Evolutionary conservation across 148 eudicot species (phyloP), one percentile per base, ranked within the genome.

Genomic region (Bassia scoparia): DNA sequence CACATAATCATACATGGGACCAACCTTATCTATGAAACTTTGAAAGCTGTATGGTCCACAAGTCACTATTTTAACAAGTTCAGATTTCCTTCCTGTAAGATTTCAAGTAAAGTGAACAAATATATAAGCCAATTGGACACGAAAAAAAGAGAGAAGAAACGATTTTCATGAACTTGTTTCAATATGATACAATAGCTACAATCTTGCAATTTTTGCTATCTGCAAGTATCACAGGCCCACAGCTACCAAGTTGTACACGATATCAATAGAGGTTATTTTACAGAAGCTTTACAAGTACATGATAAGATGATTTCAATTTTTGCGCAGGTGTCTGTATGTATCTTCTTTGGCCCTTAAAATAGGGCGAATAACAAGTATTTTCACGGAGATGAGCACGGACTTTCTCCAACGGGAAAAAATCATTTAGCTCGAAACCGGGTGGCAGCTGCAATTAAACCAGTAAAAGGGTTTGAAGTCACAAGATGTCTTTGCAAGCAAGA

Each of bases 271-370:
- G 31, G 37, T 26, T 24, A 34, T 64, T 61, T 26, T 64, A 63
- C 31, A 37, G 30, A 58, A 43, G 33, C 34, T 63, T 75, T 37
- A 76, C 67, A 63, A 41, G 44, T 63, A 49, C 80, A 63, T 17
- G 75, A 70, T n/a, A 15, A 63, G 50, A 55, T 20, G 29, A 33
- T n/a, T n/a, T 17, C 23, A 23, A 52, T 18, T 17, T 53, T 64
- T n/a, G n/a, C n/a, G n/a, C 27, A 20, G 17, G 17, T 18, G 10
- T 38, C 13, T 41, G 18, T 55, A 55, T 27, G 2, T 26, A 49
- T 53, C 35, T 59, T 58, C 48, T 46, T 14, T n/a, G n/a, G 53
- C 49, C 58, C 52, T 61, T 61, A 34, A 21, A 24, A 33, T 44
- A 69, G n/a, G 52, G 64, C n/a, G 29, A 78, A 60, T 49, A 3